Conservation (phyloP, 2,329 filamentous ascomycete genomes). For the Aureobasidium sp. region DNA sequence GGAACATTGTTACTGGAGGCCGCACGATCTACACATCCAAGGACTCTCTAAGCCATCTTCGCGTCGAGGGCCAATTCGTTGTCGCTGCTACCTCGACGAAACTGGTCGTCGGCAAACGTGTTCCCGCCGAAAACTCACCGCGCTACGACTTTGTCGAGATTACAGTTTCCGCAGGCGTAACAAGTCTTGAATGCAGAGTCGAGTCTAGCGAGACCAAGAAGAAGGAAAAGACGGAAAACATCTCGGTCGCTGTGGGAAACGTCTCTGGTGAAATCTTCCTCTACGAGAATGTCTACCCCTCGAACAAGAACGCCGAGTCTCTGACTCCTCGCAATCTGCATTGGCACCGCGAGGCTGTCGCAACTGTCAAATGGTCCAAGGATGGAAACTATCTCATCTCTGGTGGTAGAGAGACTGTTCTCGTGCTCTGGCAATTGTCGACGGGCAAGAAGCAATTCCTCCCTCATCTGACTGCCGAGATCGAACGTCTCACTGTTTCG, state of each 20-base stretch:
- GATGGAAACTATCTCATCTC: slow-evolving; percentile 97
- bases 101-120: slow-evolving; percentile 53
- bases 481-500: slow-evolving; percentile 80
- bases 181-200: slow-evolving; percentile 55
- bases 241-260: slow-evolving; percentile 75
- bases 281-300: slow-evolving; percentile 48
- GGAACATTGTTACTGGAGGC: slow-evolving; percentile 32
- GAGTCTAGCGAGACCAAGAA: slow-evolving; percentile 24
- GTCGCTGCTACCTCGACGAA: slow-evolving; percentile 46
- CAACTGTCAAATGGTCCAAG: slow-evolving; percentile 79
- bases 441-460: slow-evolving; percentile 75
- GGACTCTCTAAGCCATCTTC: slow-evolving; percentile 29
- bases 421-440: slow-evolving; percentile 90
- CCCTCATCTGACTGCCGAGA: slow-evolving; percentile 79
- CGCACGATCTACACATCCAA: slow-evolving; percentile 31
- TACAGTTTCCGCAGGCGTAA: slow-evolving; percentile 53
- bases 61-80: slow-evolving; percentile 46
- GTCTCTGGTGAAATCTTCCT: slow-evolving; percentile 67
- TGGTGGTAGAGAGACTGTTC: slow-evolving; percentile 78
- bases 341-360: slow-evolving; percentile 83
- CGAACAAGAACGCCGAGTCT: slow-evolving; percentile 16
- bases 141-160: slow-evolving; percentile 46
- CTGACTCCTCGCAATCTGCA: slow-evolving; percentile 60
- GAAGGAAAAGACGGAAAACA: slow-evolving; percentile 32
- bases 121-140: slow-evolving; percentile 19